These are phyloP conservation scores for Coccomyxa sp. DNA, from an alignment of 139 green algal species.

Conservation along the genomic window DNA sequence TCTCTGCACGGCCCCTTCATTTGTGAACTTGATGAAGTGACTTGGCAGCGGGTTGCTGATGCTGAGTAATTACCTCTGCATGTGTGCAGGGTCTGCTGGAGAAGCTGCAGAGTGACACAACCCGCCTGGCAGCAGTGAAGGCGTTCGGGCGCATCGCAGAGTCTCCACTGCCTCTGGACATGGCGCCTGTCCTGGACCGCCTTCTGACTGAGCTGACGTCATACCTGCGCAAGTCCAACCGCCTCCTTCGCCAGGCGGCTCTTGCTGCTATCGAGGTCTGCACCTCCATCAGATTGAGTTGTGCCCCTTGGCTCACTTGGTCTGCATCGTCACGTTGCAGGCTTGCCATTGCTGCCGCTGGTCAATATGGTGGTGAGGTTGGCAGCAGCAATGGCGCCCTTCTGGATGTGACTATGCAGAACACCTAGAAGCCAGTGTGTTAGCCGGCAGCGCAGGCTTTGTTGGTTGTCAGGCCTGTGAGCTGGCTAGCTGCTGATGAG, in stretches of 20 bases:
- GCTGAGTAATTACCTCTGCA: background rate
- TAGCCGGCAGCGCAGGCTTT: too few species aligned
- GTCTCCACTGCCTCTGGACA: conserved; percentile 50
- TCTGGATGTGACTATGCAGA: too few species aligned
- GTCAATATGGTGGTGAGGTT: too few species aligned
- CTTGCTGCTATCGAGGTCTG: conserved; percentile 60
- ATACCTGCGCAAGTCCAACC: conserved; percentile 91
- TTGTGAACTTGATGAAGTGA: too few species aligned
- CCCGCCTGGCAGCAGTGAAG: conserved; percentile 78
- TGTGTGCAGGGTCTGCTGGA: conserved; percentile 76
- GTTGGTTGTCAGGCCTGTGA: too few species aligned
- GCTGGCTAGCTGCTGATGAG: too few species aligned
- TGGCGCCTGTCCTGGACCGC: conserved; percentile 38
- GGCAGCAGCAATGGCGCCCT: too few species aligned
- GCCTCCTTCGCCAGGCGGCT: conserved; percentile 73
- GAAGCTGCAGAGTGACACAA: conserved; percentile 88
- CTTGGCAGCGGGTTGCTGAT: too few species aligned
- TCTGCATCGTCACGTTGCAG: background rate
- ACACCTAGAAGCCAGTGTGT: too few species aligned
- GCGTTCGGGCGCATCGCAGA: conserved; percentile 66
- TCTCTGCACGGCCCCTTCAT: too few species aligned
- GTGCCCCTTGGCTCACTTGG: background rate
- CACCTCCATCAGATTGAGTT: background rate
- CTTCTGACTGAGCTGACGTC: conserved; percentile 67
- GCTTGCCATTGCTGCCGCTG: background rate